A percentile compares a stretch with the other conserved stretches of the same genome.
phyloP scores from a whole-genome alignment of 2,329 filamentous ascomycete genomes.

The Cytospora piceae region DNA sequence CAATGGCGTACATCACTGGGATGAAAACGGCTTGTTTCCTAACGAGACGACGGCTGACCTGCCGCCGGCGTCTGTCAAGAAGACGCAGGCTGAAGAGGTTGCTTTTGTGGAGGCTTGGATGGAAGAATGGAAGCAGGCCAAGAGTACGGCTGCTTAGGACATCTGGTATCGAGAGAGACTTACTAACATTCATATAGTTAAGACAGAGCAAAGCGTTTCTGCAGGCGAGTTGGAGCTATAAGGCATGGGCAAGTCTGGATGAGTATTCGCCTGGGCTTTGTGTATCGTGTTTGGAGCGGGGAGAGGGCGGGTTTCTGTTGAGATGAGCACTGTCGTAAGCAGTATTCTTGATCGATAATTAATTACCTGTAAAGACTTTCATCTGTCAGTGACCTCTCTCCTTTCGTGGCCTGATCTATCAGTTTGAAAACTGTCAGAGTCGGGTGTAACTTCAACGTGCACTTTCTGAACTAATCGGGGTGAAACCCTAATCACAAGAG shows the following conservation, averaged over 20 bases:
- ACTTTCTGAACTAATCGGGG: too few relatives aligned
- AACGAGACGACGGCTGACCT: constrained; percentile 63
- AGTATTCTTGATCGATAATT: neutral
- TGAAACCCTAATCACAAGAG: too few relatives aligned
- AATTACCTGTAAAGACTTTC: too few relatives aligned
- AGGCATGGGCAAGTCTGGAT: neutral
- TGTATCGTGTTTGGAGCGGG: neutral
- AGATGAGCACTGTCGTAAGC: neutral
- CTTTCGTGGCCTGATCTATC: too few relatives aligned
- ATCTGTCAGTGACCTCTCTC: too few relatives aligned
- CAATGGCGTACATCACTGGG: constrained; percentile 82
- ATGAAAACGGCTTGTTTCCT: constrained; percentile 69
- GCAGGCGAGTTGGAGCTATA: constrained; percentile 1
- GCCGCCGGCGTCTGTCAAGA: constrained; percentile 61
- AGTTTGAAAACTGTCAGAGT: too few relatives aligned
- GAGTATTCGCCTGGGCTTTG: neutral
- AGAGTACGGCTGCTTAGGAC: constrained; percentile 24
- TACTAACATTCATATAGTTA: constrained; percentile 27
- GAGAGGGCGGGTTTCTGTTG: neutral
- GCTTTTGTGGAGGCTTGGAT: constrained; percentile 71
- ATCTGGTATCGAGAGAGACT: neutral
- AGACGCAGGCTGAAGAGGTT: constrained; percentile 61
- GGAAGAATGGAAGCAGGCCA: constrained; percentile 54
- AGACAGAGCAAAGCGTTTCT: neutral
- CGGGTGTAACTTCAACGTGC: too few relatives aligned